These are phyloP conservation scores for Teratosphaeria nubilosa DNA, from an alignment of 2,329 filamentous ascomycete species.

Conservation along the genomic window DNA sequence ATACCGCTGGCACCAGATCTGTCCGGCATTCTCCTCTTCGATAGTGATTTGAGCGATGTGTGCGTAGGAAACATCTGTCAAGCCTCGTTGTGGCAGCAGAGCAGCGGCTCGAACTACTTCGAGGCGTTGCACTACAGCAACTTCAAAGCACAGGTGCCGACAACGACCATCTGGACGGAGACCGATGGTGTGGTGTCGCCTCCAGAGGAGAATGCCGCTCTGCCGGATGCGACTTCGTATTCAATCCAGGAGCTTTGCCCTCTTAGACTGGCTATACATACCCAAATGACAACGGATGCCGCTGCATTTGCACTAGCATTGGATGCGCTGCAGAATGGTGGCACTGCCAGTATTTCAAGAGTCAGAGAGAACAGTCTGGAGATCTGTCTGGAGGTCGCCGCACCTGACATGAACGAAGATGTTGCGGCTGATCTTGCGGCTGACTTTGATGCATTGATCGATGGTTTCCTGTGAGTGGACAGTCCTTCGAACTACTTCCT, in stretches of 20 bases:
- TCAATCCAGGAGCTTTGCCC: slow-evolving; percentile 18
- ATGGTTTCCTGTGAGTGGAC: slow-evolving; percentile 14
- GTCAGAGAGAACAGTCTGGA: slow-evolving; percentile 5
- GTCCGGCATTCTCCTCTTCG: slow-evolving; percentile 16
- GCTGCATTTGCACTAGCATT: slow-evolving; percentile 20
- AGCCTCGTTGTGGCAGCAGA: slow-evolving; percentile 22
- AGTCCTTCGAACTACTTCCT: not conserved
- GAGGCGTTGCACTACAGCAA: slow-evolving; percentile 14
- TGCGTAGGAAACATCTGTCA: slow-evolving; percentile 20
- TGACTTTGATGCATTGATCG: slow-evolving; percentile 10
- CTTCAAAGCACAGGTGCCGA: slow-evolving; percentile 19
- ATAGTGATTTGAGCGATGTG: slow-evolving; percentile 12
- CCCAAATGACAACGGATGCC: slow-evolving; percentile 18
- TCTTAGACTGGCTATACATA: slow-evolving; percentile 13
- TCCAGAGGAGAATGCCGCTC: slow-evolving; percentile 16
- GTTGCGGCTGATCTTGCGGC: slow-evolving; percentile 10
- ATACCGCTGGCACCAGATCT: slow-evolving; percentile 22
- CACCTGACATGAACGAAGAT: slow-evolving; percentile 13
- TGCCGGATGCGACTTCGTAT: slow-evolving; percentile 18
- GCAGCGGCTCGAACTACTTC: slow-evolving; percentile 20
- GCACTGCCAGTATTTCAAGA: slow-evolving; percentile 13
- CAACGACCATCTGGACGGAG: slow-evolving; percentile 20
- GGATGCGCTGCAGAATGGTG: slow-evolving; percentile 20
- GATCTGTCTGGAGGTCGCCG: slow-evolving; percentile 12
- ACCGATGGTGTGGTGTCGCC: slow-evolving; percentile 21